phyloP scores from a whole-genome alignment of 345 rosid species.

The Hibiscus mutabilis region DNA sequence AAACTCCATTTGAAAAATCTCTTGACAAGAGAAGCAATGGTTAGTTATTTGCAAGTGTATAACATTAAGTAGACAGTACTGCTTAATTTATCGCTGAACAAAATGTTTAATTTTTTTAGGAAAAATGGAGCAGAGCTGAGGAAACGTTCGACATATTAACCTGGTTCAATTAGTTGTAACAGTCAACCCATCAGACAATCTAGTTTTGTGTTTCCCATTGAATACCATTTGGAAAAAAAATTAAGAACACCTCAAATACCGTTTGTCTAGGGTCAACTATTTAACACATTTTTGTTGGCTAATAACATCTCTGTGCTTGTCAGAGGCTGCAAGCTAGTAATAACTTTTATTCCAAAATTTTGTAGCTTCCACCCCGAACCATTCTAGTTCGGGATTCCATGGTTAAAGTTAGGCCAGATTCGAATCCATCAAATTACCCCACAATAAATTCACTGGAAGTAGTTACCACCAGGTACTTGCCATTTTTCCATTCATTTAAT shows the following conservation, averaged over 20 bases:
- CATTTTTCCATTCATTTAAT: background rate
- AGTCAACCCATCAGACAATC: background rate
- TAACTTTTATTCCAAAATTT: constrained; percentile 9
- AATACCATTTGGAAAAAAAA: background rate
- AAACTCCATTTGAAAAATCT: too few species aligned
- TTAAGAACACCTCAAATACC: background rate
- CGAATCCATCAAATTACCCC: constrained; percentile 11
- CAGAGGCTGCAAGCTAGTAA: background rate
- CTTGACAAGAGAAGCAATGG: too few species aligned
- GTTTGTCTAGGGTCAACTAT: background rate
- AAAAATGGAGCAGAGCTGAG: background rate
- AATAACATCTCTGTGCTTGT: background rate
- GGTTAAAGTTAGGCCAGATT: constrained; percentile 55
- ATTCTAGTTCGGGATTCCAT: constrained; percentile 56
- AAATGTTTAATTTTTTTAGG: too few species aligned
- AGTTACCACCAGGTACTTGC: constrained; percentile 53
- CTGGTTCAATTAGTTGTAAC: background rate
- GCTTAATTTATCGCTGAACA: background rate
- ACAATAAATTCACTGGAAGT: constrained; percentile 53
- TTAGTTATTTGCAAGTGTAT: too few species aligned
- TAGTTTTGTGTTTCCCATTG: background rate
- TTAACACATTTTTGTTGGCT: background rate
- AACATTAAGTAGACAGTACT: background rate
- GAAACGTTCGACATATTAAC: background rate
- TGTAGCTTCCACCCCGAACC: constrained; percentile 41